These are phyloP conservation scores for Tulasnella sp. DNA, from an alignment of 768 basidiomycete genomes.

Conservation along the genomic window DNA sequence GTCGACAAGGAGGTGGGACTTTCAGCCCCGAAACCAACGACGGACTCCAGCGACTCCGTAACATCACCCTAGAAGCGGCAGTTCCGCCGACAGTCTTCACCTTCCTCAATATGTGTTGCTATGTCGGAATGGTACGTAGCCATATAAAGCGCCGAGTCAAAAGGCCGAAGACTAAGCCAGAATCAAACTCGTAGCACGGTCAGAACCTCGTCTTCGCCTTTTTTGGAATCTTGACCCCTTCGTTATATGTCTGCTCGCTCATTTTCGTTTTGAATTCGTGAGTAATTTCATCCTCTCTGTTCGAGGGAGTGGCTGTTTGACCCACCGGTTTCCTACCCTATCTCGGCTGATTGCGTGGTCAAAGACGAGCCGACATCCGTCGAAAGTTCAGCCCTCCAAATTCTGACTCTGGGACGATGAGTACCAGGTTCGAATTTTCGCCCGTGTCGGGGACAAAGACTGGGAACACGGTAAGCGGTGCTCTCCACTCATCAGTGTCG, in stretches of 20 bases:
- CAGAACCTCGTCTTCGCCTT: background rate
- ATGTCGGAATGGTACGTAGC: constrained; percentile 4
- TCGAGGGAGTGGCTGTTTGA: background rate
- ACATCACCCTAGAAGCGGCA: constrained; percentile 1
- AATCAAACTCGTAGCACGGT: background rate
- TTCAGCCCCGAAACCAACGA: constrained; percentile 3
- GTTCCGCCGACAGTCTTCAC: background rate
- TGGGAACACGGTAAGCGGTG: background rate
- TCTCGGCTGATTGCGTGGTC: background rate
- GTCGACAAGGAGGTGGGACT: background rate
- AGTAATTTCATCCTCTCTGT: background rate
- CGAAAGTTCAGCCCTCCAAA: background rate
- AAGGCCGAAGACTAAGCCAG: background rate
- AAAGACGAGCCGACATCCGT: background rate
- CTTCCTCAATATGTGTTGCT: background rate
- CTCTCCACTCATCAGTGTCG: background rate
- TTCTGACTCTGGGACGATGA: background rate
- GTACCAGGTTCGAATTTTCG: background rate
- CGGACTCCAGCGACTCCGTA: background rate
- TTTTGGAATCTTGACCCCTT: background rate
- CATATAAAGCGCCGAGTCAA: background rate
- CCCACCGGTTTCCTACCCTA: background rate
- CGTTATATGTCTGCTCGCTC: background rate
- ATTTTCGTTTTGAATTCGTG: background rate
- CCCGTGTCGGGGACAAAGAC: background rate